Evolutionary conservation across 768 basidiomycete genomes (phyloP), one percentile per base, ranked within the genome.

Genomic region (Boletus patriciae): DNA sequence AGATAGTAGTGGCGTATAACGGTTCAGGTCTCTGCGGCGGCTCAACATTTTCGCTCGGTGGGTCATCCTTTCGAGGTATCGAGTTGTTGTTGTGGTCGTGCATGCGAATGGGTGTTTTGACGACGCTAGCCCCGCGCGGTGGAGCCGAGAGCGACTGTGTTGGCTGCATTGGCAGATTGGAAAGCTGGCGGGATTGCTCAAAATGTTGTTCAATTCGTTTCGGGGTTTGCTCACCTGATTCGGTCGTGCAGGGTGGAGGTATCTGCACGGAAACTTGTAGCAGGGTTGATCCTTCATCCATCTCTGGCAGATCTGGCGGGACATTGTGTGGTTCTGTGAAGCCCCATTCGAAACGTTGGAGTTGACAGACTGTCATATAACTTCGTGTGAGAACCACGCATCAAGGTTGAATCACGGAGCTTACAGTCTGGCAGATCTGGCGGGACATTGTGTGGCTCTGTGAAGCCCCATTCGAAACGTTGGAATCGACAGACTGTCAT

Each of bases 1-100:
- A 76, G 8, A 88, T 66, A 0, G 69, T 75, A 13, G 79, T 51
- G 0, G 61, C 50, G 3, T 73, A 71, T 0, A 66, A 33, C 0
- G 52, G 55, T n/a, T 69, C 67, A 4, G 61, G 61, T 51, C 40
- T 63, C 33, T 27, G 56, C 2, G 47, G 50, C 18, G 27, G 42
- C 13, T 60, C 61, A 11, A 38, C 33, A 23, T 46, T 42, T 12
- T 25, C n/a, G n/a, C 6, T 54, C 4, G 55, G 50, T 40, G 38
- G 46, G 16, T 58, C 55, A 18, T 29, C 44, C 4, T 27, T 57
- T 21, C 33, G 58, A 25, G 43, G 23, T 1, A 21, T 16, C 18
- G 11, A 6, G 29, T 42, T 18, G 19, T 6, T 41, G 15, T 37
- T 29, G 37, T 34, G 41, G 5, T 55, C 54, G 21, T 3, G 18